These are phyloP conservation scores for Pythium periplocum DNA, from an alignment of 352 stramenopile species.

Conservation along the genomic window DNA sequence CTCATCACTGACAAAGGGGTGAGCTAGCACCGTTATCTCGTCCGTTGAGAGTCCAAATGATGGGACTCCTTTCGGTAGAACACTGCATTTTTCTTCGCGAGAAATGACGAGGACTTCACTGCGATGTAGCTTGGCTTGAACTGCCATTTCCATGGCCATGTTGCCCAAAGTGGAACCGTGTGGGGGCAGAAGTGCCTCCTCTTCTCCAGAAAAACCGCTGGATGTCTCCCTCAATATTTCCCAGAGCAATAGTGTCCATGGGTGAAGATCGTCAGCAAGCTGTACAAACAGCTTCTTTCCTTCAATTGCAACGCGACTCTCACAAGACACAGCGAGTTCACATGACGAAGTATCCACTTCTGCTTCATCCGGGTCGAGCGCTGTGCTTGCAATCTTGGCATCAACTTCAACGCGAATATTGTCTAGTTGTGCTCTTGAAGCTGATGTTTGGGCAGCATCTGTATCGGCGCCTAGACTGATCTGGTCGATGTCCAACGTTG, in stretches of 20 bases:
- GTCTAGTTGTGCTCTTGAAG: not conserved
- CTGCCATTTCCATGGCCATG: slow-evolving; percentile 36
- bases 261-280: slow-evolving; percentile 5
- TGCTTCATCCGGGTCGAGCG: not conserved
- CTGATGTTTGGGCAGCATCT: slow-evolving; percentile 1
- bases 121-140: slow-evolving; percentile 57
- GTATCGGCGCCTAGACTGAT: not conserved
- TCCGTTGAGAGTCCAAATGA: slow-evolving; percentile 36
- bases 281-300: slow-evolving; percentile 1
- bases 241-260: slow-evolving; percentile 5
- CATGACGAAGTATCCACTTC: slow-evolving; percentile 1
- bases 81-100: slow-evolving; percentile 27
- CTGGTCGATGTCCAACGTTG: not conserved
- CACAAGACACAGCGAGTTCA: not conserved
- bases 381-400: not conserved
- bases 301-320: slow-evolving; percentile 9
- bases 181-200: not conserved
- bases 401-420: not conserved
- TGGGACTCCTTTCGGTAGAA: slow-evolving; percentile 46
- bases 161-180: slow-evolving; percentile 3
- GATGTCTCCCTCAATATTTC: not conserved
- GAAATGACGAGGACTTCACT: slow-evolving; percentile 30
- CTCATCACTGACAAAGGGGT: slow-evolving; percentile 48
- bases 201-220: not conserved
- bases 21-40: slow-evolving; percentile 47